Evolutionary conservation across 331 rosid genomes (phyloP), one percentile per base, ranked within the genome.

Genomic region (Acacia pycnantha): DNA sequence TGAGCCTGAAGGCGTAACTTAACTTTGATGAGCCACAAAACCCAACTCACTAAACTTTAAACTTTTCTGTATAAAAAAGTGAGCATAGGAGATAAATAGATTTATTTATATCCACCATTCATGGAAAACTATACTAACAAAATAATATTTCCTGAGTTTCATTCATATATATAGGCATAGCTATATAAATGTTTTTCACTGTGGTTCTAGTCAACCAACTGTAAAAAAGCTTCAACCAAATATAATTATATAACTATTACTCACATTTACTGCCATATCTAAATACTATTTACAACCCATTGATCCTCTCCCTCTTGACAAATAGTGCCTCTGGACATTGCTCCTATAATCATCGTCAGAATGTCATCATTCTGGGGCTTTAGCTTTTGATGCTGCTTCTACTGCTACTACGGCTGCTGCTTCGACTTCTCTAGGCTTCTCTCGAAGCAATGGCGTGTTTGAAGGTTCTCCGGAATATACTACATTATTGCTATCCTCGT

Each of bases 371-470:
- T 69, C n/a, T 70, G 64, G 86, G 19, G 87, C 31, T 78, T 78
- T 64, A 84, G 77, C 54, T 43, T 73, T 61, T 74, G 88, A 44
- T 44, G 40, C 11, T 44, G 14, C 37, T 26, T 8, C 37, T 29
- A 0, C 22, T 14, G 43, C 70, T 29, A 14, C 33, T 15, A 9
- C 27, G 8, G 9, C 59, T 54, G 9, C 35, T 18, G 53, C 33
- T 41, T 41, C 51, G 56, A 82, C 48, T 79, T 70, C 70, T 79
- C 90, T 85, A 62, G 56, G 84, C 48, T 79, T 77, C 73, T 79
- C 90, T 83, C 72, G 84, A 51, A 86, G 90, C 88, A 93, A 88
- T 1, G 89, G 89, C 22, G 86, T 47, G 86, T 41, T 89, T 41
- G 88, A 79, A 77, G 82, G 82, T 21, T 87, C 90, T 2, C 61